A percentile compares a stretch with the other conserved stretches of the same genome.
phyloP scores from a whole-genome alignment of 2,329 filamentous ascomycete genomes.

The Colletotrichum limetticola region DNA sequence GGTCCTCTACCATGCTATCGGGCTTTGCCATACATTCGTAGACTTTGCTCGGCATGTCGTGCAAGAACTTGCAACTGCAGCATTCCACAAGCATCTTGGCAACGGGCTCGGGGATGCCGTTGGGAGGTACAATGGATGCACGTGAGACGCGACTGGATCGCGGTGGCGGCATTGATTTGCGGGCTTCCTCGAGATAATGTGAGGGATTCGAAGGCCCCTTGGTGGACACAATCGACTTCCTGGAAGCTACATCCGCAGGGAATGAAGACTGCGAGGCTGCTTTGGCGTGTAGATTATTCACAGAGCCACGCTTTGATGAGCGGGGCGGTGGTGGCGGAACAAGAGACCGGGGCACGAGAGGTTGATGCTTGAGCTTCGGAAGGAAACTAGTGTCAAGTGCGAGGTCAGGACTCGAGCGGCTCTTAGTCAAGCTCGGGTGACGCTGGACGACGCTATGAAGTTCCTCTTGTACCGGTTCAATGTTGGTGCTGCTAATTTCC shows the following conservation, averaged over 20 bases:
- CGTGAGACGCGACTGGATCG: slow-evolving; percentile 26
- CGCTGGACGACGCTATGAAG: slow-evolving; percentile 3
- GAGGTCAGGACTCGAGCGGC: slow-evolving; percentile 40
- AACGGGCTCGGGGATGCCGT: slow-evolving; percentile 50
- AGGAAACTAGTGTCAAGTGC: slow-evolving; percentile 43
- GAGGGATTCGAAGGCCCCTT: slow-evolving; percentile 22
- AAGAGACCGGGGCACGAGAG: slow-evolving; percentile 41
- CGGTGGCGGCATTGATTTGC: slow-evolving; percentile 25
- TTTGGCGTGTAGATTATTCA: slow-evolving; percentile 11
- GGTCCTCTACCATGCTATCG: slow-evolving; percentile 63
- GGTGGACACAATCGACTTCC: slow-evolving; percentile 14
- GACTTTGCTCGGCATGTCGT: slow-evolving; percentile 72
- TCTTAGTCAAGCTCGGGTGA: slow-evolving; percentile 35
- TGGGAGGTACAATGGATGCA: slow-evolving; percentile 22
- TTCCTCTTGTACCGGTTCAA: slow-evolving; percentile 2
- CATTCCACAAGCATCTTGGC: slow-evolving; percentile 75
- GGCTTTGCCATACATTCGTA: slow-evolving; percentile 74
- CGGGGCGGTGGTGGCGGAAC: slow-evolving; percentile 34
- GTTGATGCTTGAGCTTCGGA: slow-evolving; percentile 51
- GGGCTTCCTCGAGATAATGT: slow-evolving; percentile 27
- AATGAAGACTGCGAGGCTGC: slow-evolving; percentile 29
- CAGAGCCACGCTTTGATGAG: slow-evolving; percentile 36
- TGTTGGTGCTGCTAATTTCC: neutral
- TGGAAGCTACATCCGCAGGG: neutral
- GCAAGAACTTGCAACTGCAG: slow-evolving; percentile 72